A percentile compares a stretch with the other conserved stretches of the same genome.
These are phyloP conservation scores for Mycosarcoma maydis DNA, from an alignment of 1,284 basidiomycete species.

Conservation along the genomic window DNA sequence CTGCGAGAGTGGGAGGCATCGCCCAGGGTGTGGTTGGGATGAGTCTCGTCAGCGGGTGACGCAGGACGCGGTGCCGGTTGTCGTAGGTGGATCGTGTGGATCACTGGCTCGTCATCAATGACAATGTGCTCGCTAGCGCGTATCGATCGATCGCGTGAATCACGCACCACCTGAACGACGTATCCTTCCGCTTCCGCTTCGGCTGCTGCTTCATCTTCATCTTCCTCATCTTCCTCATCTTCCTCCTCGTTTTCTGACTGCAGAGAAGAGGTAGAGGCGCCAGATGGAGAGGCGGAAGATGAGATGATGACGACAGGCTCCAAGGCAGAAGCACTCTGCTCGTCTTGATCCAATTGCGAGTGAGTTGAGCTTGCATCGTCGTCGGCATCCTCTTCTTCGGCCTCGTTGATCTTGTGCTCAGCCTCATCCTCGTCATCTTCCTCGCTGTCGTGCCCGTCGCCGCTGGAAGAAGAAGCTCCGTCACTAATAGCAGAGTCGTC, in stretches of 20 bases:
- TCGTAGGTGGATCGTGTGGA: slow-evolving; percentile 40
- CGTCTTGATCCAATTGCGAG: slow-evolving; percentile 19
- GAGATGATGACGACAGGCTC: slow-evolving; percentile 20
- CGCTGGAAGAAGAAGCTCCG: too few species aligned
- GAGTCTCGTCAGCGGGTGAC: not conserved
- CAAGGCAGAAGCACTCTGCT: slow-evolving; percentile 5
- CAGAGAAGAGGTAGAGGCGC: not conserved
- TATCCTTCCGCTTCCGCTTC: slow-evolving; percentile 3
- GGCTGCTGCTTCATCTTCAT: slow-evolving; percentile 3
- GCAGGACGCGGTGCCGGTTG: slow-evolving; percentile 11
- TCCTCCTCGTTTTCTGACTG: not conserved
- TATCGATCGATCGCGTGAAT: slow-evolving; percentile 18
- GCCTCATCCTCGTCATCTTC: slow-evolving; percentile 8
- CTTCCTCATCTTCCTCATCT: slow-evolving; percentile 2
- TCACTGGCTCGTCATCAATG: slow-evolving; percentile 20
- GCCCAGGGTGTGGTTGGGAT: not conserved
- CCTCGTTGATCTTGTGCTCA: not conserved
- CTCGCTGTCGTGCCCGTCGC: not conserved
- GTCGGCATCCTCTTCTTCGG: slow-evolving; percentile 3
- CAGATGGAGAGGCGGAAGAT: slow-evolving; percentile 12
- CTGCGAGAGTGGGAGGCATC: slow-evolving; percentile 42
- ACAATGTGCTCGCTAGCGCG: slow-evolving; percentile 14
- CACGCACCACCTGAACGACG: slow-evolving; percentile 22
- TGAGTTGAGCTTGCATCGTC: slow-evolving; percentile 6
- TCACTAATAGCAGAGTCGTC: too few species aligned